Base-by-base conservation (phyloP, 2,329 filamentous ascomycete species). In the Fusarium heterosporum region DNA sequence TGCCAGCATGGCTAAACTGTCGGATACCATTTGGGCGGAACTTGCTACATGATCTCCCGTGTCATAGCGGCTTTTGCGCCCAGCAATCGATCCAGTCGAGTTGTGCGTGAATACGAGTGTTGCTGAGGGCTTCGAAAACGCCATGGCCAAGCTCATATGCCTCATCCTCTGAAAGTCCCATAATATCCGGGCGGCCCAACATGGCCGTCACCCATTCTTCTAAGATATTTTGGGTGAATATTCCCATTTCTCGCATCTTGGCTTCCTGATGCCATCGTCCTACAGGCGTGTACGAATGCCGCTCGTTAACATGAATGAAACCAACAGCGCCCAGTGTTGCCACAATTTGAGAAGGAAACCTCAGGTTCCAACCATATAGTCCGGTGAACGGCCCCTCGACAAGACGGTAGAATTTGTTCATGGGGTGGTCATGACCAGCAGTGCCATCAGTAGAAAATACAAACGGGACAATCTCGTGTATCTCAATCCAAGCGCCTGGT, bases 401-500 rank as follows among this genome's bases (percentile, higher is more conserved):
- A 25, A 78, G 74, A 12, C 69, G 52, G 55, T 79, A 79, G 19
- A 81, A 67, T 5, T 53, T 67, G 36, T 78, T 75, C 34, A 77
- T 65, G 5, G 77, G 76, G 43, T 79, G 75, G 9, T 74, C 64
- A 13, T 66, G 55, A 6, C 63, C 64, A n/a, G 56, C 64, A 16
- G 68, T 72, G 30, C 70, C 73, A 53, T 81, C 78, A 28, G 75
- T 72, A 16, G 73, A 77, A 32, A 72, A 72, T 17, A 79, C 69
- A 41, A 73, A 66, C 8, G 75, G 72, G 12, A 77, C 61, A 26
- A 76, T 63, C 39, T 81, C 78, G 59, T 80, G 77, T 19, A 78
- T 74, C 51, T 81, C 78, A 45, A 81, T 69, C 78, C 79, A 81
- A 10, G 78, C 78, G n/a, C 78, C 78, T 13, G 78, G 76, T 49